Percentiles rank a stretch among this genome's conserved stretches.
Conservation (phyloP, 1,139 yeast species). For the Debaryomyces coudertii region DNA sequence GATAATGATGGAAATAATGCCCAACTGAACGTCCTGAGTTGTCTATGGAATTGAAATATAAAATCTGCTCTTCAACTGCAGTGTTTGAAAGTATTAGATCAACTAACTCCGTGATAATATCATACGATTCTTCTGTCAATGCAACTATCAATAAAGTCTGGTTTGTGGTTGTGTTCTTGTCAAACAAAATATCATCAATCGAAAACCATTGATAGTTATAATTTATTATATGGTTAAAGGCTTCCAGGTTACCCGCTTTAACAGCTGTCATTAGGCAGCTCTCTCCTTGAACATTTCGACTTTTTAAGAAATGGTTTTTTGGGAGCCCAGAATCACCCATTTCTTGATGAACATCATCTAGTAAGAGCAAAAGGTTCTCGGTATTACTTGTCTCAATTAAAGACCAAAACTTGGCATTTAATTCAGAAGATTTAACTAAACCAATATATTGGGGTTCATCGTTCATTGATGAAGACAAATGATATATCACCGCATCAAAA, state of each 20-base stretch:
- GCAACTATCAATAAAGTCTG: conserved; percentile 65
- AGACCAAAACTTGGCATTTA: conserved; percentile 59
- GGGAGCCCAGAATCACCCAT: conserved; percentile 32
- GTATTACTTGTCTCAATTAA: conserved; percentile 45
- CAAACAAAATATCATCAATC: conserved; percentile 68
- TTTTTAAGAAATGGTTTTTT: conserved; percentile 45
- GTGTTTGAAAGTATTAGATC: conserved; percentile 45
- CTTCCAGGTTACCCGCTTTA: conserved; percentile 40
- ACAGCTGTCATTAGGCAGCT: conserved; percentile 64
- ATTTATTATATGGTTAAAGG: conserved; percentile 52
- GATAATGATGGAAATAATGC: conserved; percentile 70
- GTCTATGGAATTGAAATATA: conserved; percentile 58
- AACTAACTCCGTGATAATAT: conserved; percentile 51
- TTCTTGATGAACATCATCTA: conserved; percentile 23
- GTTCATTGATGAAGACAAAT: conserved; percentile 40
- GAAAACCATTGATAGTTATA: conserved; percentile 52
- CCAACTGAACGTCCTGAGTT: conserved; percentile 62
- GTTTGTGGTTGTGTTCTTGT: conserved; percentile 51
- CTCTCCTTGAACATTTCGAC: conserved; percentile 66
- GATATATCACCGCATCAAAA: conserved; percentile 77
- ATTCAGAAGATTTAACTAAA: conserved; percentile 46
- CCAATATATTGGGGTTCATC: conserved; percentile 39
- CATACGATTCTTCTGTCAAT: conserved; percentile 55
- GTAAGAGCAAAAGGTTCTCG: conserved; percentile 20
- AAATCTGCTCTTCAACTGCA: conserved; percentile 48